Conservation (phyloP, 768 basidiomycete species). For the Hygrocybe coccinea region DNA sequence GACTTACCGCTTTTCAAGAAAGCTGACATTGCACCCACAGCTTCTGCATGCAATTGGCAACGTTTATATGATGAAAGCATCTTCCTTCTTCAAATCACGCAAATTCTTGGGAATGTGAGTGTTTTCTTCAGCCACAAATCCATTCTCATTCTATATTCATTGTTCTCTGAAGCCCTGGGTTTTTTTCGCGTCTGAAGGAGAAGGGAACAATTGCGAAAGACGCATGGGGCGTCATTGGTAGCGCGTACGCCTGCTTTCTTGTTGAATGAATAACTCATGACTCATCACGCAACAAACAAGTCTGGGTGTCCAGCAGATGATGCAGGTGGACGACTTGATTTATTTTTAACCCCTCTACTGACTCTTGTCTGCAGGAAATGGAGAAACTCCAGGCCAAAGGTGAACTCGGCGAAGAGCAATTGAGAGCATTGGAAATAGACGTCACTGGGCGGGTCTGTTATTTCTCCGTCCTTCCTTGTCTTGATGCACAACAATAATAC, state of each 20-base stretch:
- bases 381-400: conserved; percentile 84
- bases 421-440: conserved; percentile 84
- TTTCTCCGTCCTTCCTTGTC: background rate
- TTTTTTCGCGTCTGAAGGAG: conserved; percentile 92
- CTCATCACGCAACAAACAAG: conserved; percentile 31
- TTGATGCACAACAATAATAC: background rate
- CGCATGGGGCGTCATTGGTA: conserved; percentile 93
- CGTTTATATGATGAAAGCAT: conserved; percentile 90
- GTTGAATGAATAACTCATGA: conserved; percentile 5
- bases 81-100: conserved; percentile 84
- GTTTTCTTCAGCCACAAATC: background rate
- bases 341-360: background rate
- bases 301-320: conserved; percentile 70
- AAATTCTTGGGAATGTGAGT: conserved; percentile 87
- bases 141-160: background rate
- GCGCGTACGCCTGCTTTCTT: conserved; percentile 58
- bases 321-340: conserved; percentile 41
- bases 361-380: conserved; percentile 60
- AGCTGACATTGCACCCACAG: conserved; percentile 32
- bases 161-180: conserved; percentile 59
- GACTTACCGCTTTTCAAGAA: background rate
- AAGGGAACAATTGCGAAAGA: conserved; percentile 92
- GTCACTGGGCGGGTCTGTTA: conserved; percentile 78
- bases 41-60: conserved; percentile 86
- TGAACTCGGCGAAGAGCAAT: conserved; percentile 80